These are phyloP conservation scores for Raphanus raphanistrum DNA, from an alignment of 345 rosid genomes.

Conservation along the genomic window DNA sequence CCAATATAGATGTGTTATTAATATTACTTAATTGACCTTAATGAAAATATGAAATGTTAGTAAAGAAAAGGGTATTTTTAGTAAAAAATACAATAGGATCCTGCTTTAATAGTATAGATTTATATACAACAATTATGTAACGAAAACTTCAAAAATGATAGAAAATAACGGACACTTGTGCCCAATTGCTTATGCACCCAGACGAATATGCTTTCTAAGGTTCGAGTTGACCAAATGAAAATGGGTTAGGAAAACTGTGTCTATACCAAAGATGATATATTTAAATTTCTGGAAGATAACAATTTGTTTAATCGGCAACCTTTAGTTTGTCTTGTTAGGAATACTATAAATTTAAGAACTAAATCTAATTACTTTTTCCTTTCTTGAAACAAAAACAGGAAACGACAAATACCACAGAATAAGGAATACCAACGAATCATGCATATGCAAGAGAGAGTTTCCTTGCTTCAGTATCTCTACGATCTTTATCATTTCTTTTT, in stretches of 20 bases:
- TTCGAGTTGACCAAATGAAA: conserved; percentile 20
- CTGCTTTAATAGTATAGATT: too few relatives aligned
- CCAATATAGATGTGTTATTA: too few relatives aligned
- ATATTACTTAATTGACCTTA: too few relatives aligned
- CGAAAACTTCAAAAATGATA: background rate
- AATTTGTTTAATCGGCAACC: background rate
- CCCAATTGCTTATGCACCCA: conserved; percentile 6
- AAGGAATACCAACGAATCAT: conserved; percentile 8
- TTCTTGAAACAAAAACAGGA: conserved; percentile 9
- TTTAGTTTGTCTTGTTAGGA: background rate
- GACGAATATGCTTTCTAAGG: conserved; percentile 15
- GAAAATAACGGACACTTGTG: conserved; percentile 17
- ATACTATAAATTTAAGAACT: background rate
- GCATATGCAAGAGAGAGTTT: conserved; percentile 21
- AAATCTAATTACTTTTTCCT: background rate
- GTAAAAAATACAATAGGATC: too few relatives aligned
- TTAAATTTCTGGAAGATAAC: background rate
- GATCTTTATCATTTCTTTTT: background rate
- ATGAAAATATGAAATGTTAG: too few relatives aligned
- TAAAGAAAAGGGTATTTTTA: too few relatives aligned
- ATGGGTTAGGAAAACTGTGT: background rate
- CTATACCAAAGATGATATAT: background rate
- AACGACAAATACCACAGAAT: conserved; percentile 1
- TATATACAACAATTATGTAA: background rate
- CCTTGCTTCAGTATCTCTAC: conserved; percentile 6